A percentile compares a stretch with the other conserved stretches of the same genome.
phyloP scores from a whole-genome alignment of 345 rosid species.

The Syzygium aqueum region DNA sequence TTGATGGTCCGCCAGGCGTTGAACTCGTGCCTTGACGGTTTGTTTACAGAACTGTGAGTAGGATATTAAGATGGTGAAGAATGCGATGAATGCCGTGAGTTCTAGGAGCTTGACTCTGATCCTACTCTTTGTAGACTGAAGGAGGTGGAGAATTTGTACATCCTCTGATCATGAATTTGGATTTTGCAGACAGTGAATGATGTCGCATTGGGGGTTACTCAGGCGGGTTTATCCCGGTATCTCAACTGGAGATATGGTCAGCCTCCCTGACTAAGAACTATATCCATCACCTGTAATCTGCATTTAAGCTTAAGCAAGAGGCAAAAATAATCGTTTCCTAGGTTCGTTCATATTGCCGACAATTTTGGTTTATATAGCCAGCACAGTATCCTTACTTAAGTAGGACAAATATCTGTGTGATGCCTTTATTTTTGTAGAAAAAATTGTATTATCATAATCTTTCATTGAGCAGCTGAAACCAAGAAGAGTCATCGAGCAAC shows the following conservation, averaged over 20 bases:
- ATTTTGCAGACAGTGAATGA: slow-evolving; percentile 32
- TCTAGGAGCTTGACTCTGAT: neutral
- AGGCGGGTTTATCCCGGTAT: slow-evolving; percentile 32
- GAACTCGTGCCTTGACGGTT: slow-evolving; percentile 22
- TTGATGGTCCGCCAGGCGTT: slow-evolving; percentile 18
- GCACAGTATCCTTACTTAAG: neutral
- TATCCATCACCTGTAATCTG: neutral
- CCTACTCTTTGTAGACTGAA: neutral
- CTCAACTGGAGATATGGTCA: slow-evolving; percentile 21
- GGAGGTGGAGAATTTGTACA: neutral
- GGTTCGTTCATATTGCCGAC: neutral
- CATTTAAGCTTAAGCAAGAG: neutral
- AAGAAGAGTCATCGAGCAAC: neutral
- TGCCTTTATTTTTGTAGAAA: neutral
- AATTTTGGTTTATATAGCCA: neutral
- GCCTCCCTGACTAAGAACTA: neutral
- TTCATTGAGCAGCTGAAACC: slow-evolving; percentile 1
- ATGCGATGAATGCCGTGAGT: slow-evolving; percentile 23
- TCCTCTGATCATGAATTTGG: neutral
- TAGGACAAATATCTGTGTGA: neutral
- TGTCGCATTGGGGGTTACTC: slow-evolving; percentile 29
- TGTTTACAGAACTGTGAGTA: slow-evolving; percentile 16
- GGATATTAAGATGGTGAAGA: slow-evolving; percentile 24
- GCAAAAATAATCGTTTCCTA: neutral
- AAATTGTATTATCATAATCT: neutral